A percentile compares a stretch with the other conserved stretches of the same genome.
Conservation (phyloP, 2,329 filamentous ascomycete species). For the Colletotrichum limetticola region DNA sequence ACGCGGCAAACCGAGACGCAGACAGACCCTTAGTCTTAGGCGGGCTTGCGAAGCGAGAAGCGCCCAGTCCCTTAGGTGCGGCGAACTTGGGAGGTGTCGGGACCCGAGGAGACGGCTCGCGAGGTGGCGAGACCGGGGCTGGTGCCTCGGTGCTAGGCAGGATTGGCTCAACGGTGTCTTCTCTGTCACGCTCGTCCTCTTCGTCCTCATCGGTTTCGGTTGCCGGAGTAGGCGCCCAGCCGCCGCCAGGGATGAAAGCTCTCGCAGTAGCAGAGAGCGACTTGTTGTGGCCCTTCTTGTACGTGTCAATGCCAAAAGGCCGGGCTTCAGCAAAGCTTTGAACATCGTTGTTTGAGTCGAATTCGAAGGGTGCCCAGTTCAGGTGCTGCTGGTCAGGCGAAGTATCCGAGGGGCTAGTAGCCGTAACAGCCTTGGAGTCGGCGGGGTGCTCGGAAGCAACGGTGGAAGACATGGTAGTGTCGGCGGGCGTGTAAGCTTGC, state of each 20-base stretch:
- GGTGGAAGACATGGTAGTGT: constrained; percentile 66
- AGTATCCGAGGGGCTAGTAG: constrained; percentile 62
- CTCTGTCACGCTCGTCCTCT: constrained; percentile 33
- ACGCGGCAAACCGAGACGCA: constrained; percentile 56
- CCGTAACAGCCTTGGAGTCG: constrained; percentile 61
- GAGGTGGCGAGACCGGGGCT: constrained; percentile 7
- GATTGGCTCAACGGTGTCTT: constrained; percentile 34
- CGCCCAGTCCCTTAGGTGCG: constrained; percentile 51
- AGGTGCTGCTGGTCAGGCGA: constrained; percentile 61
- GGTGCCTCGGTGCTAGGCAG: constrained; percentile 15
- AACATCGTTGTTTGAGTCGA: constrained; percentile 60
- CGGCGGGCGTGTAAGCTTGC: constrained; percentile 55
- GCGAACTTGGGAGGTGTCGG: constrained; percentile 33
- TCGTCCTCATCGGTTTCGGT: constrained; percentile 37
- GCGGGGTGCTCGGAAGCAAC: constrained; percentile 60
- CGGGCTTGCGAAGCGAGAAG: constrained; percentile 59
- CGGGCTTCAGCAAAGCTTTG: constrained; percentile 63
- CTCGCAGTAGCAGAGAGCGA: constrained; percentile 78
- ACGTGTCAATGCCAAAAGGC: constrained; percentile 57
- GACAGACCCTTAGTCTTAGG: constrained; percentile 55
- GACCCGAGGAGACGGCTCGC: constrained; percentile 37
- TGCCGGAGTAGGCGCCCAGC: constrained; percentile 18
- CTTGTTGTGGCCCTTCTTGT: constrained; percentile 58
- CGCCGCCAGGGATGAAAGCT: constrained; percentile 69
- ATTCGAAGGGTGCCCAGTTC: constrained; percentile 71